These are phyloP conservation scores for Fusarium phyllophilum DNA, from an alignment of 2,329 filamentous ascomycete species.

Conservation along the genomic window DNA sequence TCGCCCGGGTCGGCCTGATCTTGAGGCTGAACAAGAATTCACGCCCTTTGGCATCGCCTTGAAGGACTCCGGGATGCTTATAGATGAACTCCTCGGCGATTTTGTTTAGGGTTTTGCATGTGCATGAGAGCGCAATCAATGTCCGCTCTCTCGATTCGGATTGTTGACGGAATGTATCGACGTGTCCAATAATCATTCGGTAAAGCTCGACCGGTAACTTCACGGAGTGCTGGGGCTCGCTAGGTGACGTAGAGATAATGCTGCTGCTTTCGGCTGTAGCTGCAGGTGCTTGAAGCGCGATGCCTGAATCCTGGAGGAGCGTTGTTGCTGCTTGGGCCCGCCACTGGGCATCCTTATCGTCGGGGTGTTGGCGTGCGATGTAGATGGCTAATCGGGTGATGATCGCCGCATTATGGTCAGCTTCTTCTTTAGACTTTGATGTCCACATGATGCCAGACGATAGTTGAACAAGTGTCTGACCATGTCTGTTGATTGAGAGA, in stretches of 20 bases:
- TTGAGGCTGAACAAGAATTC: neutral
- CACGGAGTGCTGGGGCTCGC: accelerated
- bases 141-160: neutral
- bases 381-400: neutral
- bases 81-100: neutral
- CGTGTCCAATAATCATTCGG: neutral
- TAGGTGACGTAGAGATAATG: accelerated
- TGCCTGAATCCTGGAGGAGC: accelerated
- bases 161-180: neutral
- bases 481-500: neutral
- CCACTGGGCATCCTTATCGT: neutral
- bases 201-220: neutral
- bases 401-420: neutral
- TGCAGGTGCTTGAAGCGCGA: neutral
- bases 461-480: neutral
- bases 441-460: neutral
- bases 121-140: neutral
- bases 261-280: neutral
- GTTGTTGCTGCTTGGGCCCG: neutral
- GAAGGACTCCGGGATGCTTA: neutral
- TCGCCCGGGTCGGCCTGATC: neutral
- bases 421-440: accelerated
- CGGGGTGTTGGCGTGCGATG: neutral
- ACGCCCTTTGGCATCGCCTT: neutral
- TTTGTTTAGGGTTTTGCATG: neutral